Evolutionary conservation across 805 yeast species (phyloP), one percentile per base, ranked within the genome.

Genomic region (Monosporozyma solicola): DNA sequence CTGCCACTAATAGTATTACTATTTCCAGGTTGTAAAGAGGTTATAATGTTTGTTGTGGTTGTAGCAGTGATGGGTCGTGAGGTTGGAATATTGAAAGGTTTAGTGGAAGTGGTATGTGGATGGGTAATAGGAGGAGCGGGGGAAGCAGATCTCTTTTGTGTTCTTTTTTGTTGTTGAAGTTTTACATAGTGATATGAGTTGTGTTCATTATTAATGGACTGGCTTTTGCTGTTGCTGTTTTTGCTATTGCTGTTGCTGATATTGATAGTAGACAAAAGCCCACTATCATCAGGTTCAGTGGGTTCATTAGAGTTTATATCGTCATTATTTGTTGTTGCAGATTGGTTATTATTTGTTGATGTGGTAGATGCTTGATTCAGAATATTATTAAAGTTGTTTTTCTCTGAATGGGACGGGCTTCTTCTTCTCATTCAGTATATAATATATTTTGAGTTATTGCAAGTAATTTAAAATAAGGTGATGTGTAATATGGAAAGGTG

Each of bases 261-360:
- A 20, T 20, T 43, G 46, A 43, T 72, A 72, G 73, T 71, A 71
- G 74, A 64, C 59, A 54, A 62, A 48, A 54, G 33, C 73, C 69
- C 71, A 74, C 77, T 74, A 74, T 74, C 78, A 72, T 73, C 77
- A 13, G 78, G 77, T 57, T 74, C 77, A 25, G 58, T 65, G 49
- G 75, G 73, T 59, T 73, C 76, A 54, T 68, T 68, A 51, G 66
- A 61, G 57, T 61, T 63, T 51, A 60, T 58, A 53, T 65, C 67
- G 44, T 67, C 66, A 33, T 41, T 48, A 22, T 22, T 27, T 16
- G 32, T 15, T 11, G 41, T 53, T 11, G n/a, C 24, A 24, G 46
- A 43, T 9, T 43, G 24, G 55, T 57, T 59, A 20, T 20, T 33
- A 24, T 47, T 33, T 47, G 31, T n/a, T 20, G 49, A 15, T 53